These are phyloP conservation scores for Pneumocystis carinii DNA, from an alignment of 1,139 yeast species.

Conservation along the genomic window DNA sequence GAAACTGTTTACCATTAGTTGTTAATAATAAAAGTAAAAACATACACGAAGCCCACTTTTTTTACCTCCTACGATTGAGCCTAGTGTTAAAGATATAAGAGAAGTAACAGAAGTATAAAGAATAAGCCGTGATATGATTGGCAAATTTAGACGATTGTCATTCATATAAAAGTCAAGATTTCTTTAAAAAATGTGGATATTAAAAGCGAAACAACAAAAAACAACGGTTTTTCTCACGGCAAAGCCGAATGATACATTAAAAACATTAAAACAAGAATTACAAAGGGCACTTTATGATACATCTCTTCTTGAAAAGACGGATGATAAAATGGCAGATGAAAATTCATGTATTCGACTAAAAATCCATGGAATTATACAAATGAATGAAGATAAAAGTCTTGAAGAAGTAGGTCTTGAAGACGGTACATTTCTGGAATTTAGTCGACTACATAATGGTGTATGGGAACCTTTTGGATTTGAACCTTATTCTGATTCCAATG, in stretches of 20 bases:
- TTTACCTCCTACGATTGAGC: slow-evolving; percentile 48
- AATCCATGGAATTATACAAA: background rate
- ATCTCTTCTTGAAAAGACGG: background rate
- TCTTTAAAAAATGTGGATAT: background rate
- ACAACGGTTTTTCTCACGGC: background rate
- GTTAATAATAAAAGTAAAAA: background rate
- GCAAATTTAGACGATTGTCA: slow-evolving; percentile 8
- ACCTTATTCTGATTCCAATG: background rate
- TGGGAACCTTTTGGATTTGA: background rate
- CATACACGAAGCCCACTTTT: slow-evolving; percentile 21
- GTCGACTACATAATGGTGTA: background rate
- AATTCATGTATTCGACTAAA: background rate
- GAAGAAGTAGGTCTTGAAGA: background rate
- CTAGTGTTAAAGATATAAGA: slow-evolving; percentile 29
- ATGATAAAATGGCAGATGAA: background rate
- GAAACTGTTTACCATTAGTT: slow-evolving; percentile 28
- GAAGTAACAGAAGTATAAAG: slow-evolving; percentile 3
- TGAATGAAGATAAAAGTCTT: background rate
- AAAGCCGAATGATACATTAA: background rate
- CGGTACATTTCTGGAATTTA: background rate
- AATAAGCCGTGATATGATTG: slow-evolving; percentile 6
- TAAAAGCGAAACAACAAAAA: background rate
- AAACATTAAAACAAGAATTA: background rate
- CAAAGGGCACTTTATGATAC: background rate
- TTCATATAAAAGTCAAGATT: background rate